Evolutionary conservation across 1,284 basidiomycete genomes (phyloP).

Genomic region (Stygiomarasmius scandens): DNA sequence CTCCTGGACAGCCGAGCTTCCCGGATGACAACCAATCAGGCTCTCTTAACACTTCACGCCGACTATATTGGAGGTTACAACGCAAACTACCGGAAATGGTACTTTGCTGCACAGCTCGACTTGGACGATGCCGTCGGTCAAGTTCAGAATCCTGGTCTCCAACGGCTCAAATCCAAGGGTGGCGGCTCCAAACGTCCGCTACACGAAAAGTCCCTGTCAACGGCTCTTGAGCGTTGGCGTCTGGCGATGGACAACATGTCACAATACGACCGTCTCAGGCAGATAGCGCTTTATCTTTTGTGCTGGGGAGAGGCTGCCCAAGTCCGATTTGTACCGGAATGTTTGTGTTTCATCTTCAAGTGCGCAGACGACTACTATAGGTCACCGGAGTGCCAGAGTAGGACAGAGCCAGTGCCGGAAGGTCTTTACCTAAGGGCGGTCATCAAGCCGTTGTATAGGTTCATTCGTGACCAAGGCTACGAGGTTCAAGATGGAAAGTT

Average conservation of each 20-base stretch:
- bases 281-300: slow-evolving; percentile 94
- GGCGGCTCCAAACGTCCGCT: slow-evolving; percentile 52
- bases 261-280: slow-evolving; percentile 95
- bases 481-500: slow-evolving; percentile 97
- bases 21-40: slow-evolving; percentile 97
- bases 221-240: slow-evolving; percentile 91
- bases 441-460: slow-evolving; percentile 95
- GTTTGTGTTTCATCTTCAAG: slow-evolving; percentile 99
- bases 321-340: slow-evolving; percentile 97
- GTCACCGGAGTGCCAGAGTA: slow-evolving; percentile 96
- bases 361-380: slow-evolving; percentile 99
- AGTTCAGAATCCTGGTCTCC: slow-evolving; percentile 88
- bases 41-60: slow-evolving; percentile 92
- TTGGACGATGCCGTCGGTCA: slow-evolving; percentile 97
- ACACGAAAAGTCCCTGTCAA: slow-evolving; percentile 84
- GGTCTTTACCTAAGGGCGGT: slow-evolving; percentile 92
- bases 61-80: slow-evolving; percentile 99
- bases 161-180: slow-evolving; percentile 71
- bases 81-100: slow-evolving; percentile 98
- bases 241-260: slow-evolving; percentile 99
- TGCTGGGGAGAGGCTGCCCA: slow-evolving; percentile 99
- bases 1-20: slow-evolving; percentile 94
- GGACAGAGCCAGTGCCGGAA: slow-evolving; percentile 92
- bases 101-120: slow-evolving; percentile 98
- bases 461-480: slow-evolving; percentile 97